These are phyloP conservation scores for Pseudozyma sp. DNA, from an alignment of 1,284 basidiomycete species.

Conservation along the genomic window DNA sequence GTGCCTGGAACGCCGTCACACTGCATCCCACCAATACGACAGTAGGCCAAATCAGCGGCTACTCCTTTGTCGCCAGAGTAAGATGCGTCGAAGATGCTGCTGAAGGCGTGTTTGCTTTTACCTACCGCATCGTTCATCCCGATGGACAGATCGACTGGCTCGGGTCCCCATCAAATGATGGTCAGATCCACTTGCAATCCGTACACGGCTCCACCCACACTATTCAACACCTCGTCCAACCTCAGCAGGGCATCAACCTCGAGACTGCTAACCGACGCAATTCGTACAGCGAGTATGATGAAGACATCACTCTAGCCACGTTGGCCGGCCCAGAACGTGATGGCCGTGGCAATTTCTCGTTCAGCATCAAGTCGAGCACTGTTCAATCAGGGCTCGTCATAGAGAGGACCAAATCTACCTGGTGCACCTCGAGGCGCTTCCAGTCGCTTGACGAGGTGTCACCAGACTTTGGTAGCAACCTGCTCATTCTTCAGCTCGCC, in stretches of 20 bases:
- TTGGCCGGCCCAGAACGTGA: constrained; percentile 2
- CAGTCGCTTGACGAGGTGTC: constrained; percentile 26
- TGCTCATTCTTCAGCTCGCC: constrained; percentile 30
- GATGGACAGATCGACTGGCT: constrained; percentile 50
- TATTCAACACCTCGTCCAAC: constrained; percentile 19
- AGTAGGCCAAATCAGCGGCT: constrained; percentile 9
- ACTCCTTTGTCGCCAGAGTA: constrained; percentile 25
- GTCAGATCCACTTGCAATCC: constrained; percentile 24
- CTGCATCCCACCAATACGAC: constrained; percentile 13
- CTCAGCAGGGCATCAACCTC: constrained; percentile 10
- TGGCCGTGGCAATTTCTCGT: not conserved
- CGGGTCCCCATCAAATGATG: constrained; percentile 37
- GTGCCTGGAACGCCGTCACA: constrained; percentile 25
- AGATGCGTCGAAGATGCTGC: constrained; percentile 13
- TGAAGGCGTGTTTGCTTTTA: constrained; percentile 27
- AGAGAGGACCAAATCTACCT: constrained; percentile 49
- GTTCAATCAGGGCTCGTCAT: constrained; percentile 32
- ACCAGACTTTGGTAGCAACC: constrained; percentile 19
- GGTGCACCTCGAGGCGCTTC: constrained; percentile 46
- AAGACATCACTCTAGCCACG: constrained; percentile 3
- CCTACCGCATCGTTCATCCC: constrained; percentile 38
- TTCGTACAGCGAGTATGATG: not conserved
- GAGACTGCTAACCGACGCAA: not conserved
- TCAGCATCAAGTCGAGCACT: constrained; percentile 23
- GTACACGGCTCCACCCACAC: not conserved